Percentiles rank a stretch among this genome's conserved stretches.
phyloP scores from a whole-genome alignment of 768 basidiomycete species.

The Tulasnella sp. region DNA sequence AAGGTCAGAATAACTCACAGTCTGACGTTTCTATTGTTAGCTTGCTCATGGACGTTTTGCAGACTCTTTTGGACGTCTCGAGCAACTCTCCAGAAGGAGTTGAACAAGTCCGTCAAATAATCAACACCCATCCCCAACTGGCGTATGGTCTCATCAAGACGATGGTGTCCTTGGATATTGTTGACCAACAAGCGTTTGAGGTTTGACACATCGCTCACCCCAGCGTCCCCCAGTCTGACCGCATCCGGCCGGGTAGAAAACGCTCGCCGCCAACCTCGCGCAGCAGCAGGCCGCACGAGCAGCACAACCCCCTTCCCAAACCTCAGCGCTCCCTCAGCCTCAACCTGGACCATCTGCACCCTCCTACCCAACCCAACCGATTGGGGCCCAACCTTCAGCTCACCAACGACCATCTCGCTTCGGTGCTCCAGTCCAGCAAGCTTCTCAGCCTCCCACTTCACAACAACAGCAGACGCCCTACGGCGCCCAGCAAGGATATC shows the following conservation, averaged over 20 bases:
- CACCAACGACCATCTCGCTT: not conserved
- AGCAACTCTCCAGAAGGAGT: constrained; percentile 6
- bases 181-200: constrained; percentile 33
- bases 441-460: not conserved
- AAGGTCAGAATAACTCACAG: constrained; percentile 25
- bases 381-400: not conserved
- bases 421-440: not conserved
- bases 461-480: constrained; percentile 5
- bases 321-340: not conserved
- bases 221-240: not conserved
- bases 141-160: constrained; percentile 39
- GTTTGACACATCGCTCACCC: constrained; percentile 18
- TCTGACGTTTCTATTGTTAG: not conserved
- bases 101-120: constrained; percentile 31
- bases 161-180: constrained; percentile 37
- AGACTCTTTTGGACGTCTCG: constrained; percentile 18
- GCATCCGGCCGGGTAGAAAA: not conserved
- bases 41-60: constrained; percentile 28
- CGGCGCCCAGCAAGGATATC: constrained; percentile 12
- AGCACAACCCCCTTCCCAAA: not conserved
- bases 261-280: constrained; percentile 16
- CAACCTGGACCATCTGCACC: not conserved
- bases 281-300: constrained; percentile 12
- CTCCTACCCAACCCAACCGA: not conserved
- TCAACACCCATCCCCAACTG: constrained; percentile 33